Evolutionary conservation across 345 rosid species (phyloP).

Genomic region (Aquilaria sinensis): DNA sequence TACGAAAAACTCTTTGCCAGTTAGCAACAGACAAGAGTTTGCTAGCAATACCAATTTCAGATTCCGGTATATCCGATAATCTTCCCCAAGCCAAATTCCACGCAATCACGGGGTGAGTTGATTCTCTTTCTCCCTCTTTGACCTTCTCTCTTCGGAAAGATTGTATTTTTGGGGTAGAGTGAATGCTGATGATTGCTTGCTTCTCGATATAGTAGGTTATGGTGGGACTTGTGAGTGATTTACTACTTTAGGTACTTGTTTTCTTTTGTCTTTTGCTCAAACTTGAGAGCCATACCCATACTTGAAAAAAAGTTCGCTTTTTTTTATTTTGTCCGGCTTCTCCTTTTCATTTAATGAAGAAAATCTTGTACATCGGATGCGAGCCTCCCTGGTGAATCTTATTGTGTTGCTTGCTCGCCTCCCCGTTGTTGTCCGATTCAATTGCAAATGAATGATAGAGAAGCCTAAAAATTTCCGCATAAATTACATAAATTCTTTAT

Average conservation of each 20-base stretch:
- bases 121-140: constrained; percentile 1
- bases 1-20: not conserved
- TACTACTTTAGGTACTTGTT: no score
- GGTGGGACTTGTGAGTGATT: no score
- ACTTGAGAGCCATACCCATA: no score
- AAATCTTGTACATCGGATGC: no score
- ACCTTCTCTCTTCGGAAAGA: not conserved
- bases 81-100: constrained; percentile 6
- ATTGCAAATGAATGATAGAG: constrained; percentile 6
- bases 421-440: constrained; percentile 6
- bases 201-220: constrained; percentile 16
- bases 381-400: no score
- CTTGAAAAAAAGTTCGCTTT: no score
- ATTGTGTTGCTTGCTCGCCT: not conserved
- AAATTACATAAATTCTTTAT: not conserved
- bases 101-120: constrained; percentile 24
- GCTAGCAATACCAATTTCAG: constrained; percentile 1
- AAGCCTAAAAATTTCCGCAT: constrained; percentile 13
- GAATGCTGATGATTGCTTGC: no score
- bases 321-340: no score
- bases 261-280: no score
- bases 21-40: not conserved
- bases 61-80: constrained; percentile 35
- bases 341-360: no score
- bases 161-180: no score